These are phyloP conservation scores for Marchantia paleacea DNA, from an alignment of 225 moss, liverwort and hornwort species.

Conservation along the genomic window DNA sequence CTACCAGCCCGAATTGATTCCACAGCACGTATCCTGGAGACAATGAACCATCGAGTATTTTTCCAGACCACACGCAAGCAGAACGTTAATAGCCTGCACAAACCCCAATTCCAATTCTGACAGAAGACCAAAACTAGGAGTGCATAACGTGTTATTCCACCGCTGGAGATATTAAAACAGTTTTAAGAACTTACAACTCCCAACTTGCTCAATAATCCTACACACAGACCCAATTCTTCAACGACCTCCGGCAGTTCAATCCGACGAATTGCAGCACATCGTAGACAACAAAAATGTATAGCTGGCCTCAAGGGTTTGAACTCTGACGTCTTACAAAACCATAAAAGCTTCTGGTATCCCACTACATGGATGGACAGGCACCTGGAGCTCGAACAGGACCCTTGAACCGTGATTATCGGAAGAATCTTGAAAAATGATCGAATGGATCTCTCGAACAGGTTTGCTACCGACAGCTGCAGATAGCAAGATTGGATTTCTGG, in stretches of 20 bases:
- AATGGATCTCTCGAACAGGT: neutral
- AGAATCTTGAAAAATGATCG: neutral
- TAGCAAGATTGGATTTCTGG: neutral
- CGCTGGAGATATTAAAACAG: neutral
- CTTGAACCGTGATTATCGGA: neutral
- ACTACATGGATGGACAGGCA: neutral
- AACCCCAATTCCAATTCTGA: neutral
- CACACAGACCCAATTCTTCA: neutral
- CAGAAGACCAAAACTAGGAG: neutral
- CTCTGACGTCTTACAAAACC: neutral
- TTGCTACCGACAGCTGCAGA: neutral
- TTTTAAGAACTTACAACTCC: neutral
- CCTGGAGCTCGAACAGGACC: neutral
- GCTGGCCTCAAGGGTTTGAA: neutral
- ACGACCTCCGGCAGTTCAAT: neutral
- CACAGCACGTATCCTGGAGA: neutral
- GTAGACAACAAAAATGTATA: neutral
- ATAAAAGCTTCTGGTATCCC: neutral
- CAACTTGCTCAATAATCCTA: neutral
- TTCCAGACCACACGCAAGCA: neutral
- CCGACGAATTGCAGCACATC: neutral
- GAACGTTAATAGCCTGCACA: neutral
- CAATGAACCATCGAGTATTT: neutral
- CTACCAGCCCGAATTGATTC: neutral
- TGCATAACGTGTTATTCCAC: neutral